phyloP scores from a whole-genome alignment of 2,329 filamentous ascomycete genomes.

The Whalleya microplaca region DNA sequence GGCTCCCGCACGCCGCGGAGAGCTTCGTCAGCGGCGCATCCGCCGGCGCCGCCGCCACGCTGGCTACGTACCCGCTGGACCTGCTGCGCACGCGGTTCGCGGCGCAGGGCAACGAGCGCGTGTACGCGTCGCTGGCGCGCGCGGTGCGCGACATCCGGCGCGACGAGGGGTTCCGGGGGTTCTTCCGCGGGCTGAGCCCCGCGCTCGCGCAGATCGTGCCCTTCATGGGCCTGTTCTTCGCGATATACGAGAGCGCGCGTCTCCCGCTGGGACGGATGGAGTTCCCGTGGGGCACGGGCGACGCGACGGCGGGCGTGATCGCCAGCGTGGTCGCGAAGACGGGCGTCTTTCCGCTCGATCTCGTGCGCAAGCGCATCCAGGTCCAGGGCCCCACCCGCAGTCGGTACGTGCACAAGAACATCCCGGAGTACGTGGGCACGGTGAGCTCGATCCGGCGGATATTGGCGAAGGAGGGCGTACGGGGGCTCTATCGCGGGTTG shows the following conservation, averaged over 20 bases:
- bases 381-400: constrained; percentile 87
- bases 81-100: constrained; percentile 92
- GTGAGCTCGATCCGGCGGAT: constrained; percentile 70
- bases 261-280: constrained; percentile 57
- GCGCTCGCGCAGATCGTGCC: constrained; percentile 87
- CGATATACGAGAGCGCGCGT: constrained; percentile 79
- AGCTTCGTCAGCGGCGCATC: constrained; percentile 83
- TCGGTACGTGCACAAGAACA: constrained; percentile 82
- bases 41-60: constrained; percentile 82
- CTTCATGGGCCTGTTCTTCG: constrained; percentile 97
- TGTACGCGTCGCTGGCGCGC: constrained; percentile 74
- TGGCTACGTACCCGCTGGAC: constrained; percentile 88
- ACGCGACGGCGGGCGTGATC: constrained; percentile 80
- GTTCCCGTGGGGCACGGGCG: constrained; percentile 74
- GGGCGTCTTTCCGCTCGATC: constrained; percentile 87
- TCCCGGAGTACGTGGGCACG: constrained; percentile 80
- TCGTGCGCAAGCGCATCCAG: constrained; percentile 90
- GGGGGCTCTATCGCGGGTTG: constrained; percentile 85
- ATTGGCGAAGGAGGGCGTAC: constrained; percentile 70
- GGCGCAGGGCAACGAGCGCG: constrained; percentile 79
- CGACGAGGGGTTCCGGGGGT: constrained; percentile 77
- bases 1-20: constrained; percentile 68
- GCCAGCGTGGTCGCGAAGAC: constrained; percentile 87
- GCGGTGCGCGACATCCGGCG: constrained; percentile 74
- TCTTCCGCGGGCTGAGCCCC: constrained; percentile 85